Base-by-base conservation (phyloP, 352 stramenopile genomes). In the Phytophthora crassamura region DNA sequence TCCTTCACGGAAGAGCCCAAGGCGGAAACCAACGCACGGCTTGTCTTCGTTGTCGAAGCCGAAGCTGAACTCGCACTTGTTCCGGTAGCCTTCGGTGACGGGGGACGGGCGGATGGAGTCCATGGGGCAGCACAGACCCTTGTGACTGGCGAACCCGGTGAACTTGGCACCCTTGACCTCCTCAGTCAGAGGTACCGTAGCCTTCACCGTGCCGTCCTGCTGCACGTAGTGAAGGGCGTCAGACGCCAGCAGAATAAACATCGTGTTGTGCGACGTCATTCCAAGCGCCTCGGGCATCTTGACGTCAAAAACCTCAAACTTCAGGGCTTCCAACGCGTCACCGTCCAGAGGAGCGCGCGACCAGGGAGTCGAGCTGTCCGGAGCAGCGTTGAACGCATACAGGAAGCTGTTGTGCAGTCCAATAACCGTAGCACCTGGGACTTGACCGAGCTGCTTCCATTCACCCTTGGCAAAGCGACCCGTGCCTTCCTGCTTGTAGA, bases 31-130 rank as follows among this genome's bases (percentile, higher is more conserved):
- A 3, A 97, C 75, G 41, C 86, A 93, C 2, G 91, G 82, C 64
- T 91, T 82, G 35, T 78, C 78, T 7, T 92, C 72, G 0, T 57
- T 77, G 59, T 97, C 86, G 25, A 89, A 85, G 38, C 96, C 96
- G 68, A 98, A 93, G 38, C 89, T 99, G 73, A 99, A 99, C 67
- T 99, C 96, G 69, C 91, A 98, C 80, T 99, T 99, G 86, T 99
- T 99, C 33, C 97, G 83, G 74, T 99, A 98, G 22, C 91, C 90
- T 68, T 94, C 80, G 1, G 85, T 85, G 41, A 80, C 64, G 2
- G 94, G 94, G 25, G 91, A 98, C 12, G 84, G 70, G 14, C 92
- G 66, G 46, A 98, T 96, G 36, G 86, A 82, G 38, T 98, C 82
- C 67, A 98, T 89, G 0, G 84, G 73, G 43, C 89, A 97, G 67